These are phyloP conservation scores for Ilyonectria robusta DNA, from an alignment of 2,329 filamentous ascomycete species.

Conservation along the genomic window DNA sequence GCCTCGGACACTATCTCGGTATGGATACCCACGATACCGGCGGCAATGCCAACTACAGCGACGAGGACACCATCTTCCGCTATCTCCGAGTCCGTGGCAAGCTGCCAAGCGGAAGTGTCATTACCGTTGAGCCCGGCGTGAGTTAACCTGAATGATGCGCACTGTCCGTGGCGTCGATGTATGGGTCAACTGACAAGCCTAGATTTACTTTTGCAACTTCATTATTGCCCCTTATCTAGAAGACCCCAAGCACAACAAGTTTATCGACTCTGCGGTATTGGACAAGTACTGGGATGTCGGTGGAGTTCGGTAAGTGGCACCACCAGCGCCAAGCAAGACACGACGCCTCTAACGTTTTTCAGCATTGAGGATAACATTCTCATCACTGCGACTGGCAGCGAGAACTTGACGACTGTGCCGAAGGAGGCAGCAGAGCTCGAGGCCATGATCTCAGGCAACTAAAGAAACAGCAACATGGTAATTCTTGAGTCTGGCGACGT, in stretches of 20 bases:
- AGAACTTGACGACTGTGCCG: constrained; percentile 80
- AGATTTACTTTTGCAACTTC: constrained; percentile 92
- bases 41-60: constrained; percentile 82
- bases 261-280: constrained; percentile 81
- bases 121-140: constrained; percentile 95
- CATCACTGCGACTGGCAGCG: constrained; percentile 76
- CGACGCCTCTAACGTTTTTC: constrained; percentile 43
- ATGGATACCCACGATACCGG: constrained; percentile 94
- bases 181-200: constrained; percentile 21
- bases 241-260: constrained; percentile 79
- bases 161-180: neutral
- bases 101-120: constrained; percentile 83
- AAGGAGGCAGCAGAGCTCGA: constrained; percentile 78
- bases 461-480: neutral
- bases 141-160: constrained; percentile 49
- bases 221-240: constrained; percentile 86
- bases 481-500: neutral
- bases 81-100: constrained; percentile 86
- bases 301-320: constrained; percentile 73
- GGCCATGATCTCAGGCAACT: constrained; percentile 48
- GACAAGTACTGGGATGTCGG: constrained; percentile 87
- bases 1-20: constrained; percentile 90
- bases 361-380: constrained; percentile 80
- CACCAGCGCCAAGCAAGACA: neutral
- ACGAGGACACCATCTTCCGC: constrained; percentile 86